Conservation (phyloP, 768 basidiomycete species). For the Termitomyces titanicus region DNA sequence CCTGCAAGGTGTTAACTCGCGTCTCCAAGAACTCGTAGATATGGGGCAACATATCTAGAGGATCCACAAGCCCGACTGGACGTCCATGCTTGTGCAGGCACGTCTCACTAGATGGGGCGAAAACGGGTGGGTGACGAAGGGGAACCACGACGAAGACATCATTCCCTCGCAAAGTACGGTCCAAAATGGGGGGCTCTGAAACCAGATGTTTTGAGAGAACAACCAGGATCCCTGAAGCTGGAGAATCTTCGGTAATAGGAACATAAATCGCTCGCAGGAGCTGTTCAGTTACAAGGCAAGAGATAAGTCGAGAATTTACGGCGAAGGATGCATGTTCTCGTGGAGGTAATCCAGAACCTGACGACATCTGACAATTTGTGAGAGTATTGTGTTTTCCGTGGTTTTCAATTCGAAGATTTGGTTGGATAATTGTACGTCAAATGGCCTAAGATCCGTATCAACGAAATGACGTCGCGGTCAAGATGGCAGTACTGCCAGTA, state of each 20-base stretch:
- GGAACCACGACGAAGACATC: constrained; percentile 49
- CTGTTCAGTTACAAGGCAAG: constrained; percentile 47
- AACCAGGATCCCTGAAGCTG: constrained; percentile 32
- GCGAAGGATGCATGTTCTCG: constrained; percentile 39
- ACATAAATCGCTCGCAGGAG: constrained; percentile 41
- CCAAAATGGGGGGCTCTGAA: constrained; percentile 27
- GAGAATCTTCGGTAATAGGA: constrained; percentile 20
- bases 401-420: neutral
- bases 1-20: constrained; percentile 1
- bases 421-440: neutral
- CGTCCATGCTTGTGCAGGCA: constrained; percentile 30
- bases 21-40: constrained; percentile 32
- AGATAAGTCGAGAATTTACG: constrained; percentile 43
- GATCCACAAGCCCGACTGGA: constrained; percentile 47
- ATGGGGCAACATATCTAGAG: constrained; percentile 52
- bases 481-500: neutral
- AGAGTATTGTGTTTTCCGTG: neutral
- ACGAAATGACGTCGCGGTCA: neutral
- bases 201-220: constrained; percentile 34
- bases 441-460: neutral
- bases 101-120: constrained; percentile 18
- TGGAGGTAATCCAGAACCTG: constrained; percentile 32
- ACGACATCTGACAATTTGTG: constrained; percentile 26
- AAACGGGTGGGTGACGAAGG: constrained; percentile 41
- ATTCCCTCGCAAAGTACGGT: constrained; percentile 28